A percentile compares a stretch with the other conserved stretches of the same genome.
Conservation (phyloP, 2,329 filamentous ascomycete species). For the Arthrinium puccinioides region DNA sequence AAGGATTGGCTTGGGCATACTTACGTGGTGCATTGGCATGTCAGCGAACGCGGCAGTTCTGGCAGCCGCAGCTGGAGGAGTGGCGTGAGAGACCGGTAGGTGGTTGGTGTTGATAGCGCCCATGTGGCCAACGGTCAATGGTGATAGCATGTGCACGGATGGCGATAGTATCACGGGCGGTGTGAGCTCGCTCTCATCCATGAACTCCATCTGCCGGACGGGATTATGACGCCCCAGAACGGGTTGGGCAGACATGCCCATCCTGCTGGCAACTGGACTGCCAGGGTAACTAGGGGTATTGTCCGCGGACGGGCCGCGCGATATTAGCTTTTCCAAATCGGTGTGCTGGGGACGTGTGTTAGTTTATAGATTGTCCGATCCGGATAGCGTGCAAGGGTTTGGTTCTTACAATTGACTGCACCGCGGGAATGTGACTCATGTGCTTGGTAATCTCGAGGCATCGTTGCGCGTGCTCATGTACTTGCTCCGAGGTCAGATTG, state of each 20-base stretch:
- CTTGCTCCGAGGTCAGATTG: conserved; percentile 35
- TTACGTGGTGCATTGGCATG: conserved; percentile 16
- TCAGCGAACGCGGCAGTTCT: conserved; percentile 15
- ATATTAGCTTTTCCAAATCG: conserved; percentile 45
- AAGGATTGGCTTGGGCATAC: conserved; percentile 19
- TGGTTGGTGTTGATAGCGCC: conserved; percentile 17
- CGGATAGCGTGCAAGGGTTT: not conserved
- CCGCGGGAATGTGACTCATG: conserved; percentile 43
- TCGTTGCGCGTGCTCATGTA: conserved; percentile 41
- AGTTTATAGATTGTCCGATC: conserved; percentile 2
- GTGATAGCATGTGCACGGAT: conserved; percentile 4
- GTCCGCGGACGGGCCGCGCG: conserved; percentile 30
- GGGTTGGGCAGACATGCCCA: conserved; percentile 15
- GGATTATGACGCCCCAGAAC: conserved; percentile 17
- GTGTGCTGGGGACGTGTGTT: conserved; percentile 22
- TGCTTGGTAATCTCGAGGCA: conserved; percentile 44
- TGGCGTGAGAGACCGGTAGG: conserved; percentile 8
- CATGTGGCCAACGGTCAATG: conserved; percentile 5
- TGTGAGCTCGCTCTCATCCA: conserved; percentile 21
- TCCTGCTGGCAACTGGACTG: conserved; percentile 15
- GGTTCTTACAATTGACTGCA: conserved; percentile 36
- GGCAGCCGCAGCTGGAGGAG: conserved; percentile 11
- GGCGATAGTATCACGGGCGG: conserved; percentile 16
- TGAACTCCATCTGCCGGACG: conserved; percentile 20
- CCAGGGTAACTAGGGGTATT: conserved; percentile 22